phyloP scores from a whole-genome alignment of 148 eudicot genomes.

The Gaultheria prostrata region DNA sequence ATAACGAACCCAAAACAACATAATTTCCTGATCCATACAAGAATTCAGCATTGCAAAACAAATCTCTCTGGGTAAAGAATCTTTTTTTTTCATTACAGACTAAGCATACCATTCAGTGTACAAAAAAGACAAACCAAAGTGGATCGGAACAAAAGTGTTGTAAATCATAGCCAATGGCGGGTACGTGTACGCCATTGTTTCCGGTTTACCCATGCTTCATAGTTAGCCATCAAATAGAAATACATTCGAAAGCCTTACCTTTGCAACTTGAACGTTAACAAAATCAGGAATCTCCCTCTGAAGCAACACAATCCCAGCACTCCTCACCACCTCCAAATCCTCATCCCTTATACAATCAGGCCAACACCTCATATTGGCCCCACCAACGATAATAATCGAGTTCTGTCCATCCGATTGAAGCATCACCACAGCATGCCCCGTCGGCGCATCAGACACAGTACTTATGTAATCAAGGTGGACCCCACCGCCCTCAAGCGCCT shows the following conservation, averaged over 20 bases:
- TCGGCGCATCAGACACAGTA: conserved; percentile 60
- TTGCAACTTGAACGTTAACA: conserved; percentile 85
- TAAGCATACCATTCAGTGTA: neutral
- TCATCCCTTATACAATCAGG: conserved; percentile 41
- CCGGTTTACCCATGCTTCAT: too few species aligned
- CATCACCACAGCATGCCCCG: conserved; percentile 98
- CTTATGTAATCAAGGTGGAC: conserved; percentile 52
- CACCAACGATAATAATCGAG: conserved; percentile 87
- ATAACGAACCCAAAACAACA: neutral
- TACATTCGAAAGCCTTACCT: conserved; percentile 39
- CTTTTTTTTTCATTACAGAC: neutral
- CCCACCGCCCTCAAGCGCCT: conserved; percentile 70
- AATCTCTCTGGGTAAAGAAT: neutral
- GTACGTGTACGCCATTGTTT: too few species aligned
- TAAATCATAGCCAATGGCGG: neutral
- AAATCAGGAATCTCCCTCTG: conserved; percentile 96
- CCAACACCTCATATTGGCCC: conserved; percentile 83
- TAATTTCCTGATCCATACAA: neutral
- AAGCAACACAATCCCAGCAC: conserved; percentile 92
- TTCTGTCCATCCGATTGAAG: conserved; percentile 81
- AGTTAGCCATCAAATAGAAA: neutral
- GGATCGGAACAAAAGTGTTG: neutral
- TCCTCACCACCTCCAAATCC: conserved; percentile 58
- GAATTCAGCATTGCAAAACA: neutral
- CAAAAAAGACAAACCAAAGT: neutral